Evolutionary conservation across 2,329 filamentous ascomycete genomes (phyloP), one percentile per base, ranked within the genome.

Genomic region (Botrytis porri): DNA sequence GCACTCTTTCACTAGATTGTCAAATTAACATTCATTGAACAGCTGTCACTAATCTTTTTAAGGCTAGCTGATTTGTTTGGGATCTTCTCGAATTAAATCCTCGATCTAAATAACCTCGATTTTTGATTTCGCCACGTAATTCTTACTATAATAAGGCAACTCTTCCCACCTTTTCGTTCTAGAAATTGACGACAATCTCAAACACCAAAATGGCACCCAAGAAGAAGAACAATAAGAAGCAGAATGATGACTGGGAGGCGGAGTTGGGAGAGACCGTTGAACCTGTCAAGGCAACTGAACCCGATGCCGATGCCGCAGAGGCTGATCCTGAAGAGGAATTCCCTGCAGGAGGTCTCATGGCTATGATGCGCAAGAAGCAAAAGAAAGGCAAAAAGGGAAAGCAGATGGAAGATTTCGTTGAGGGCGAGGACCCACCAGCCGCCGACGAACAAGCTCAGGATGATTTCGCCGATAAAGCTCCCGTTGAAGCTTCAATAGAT

Each of bases 241-340:
- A 86, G 81, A 89, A 93, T 81, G 93, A 97, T 80, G 94, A 98
- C 86, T 98, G 95, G 95, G 96, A 98, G 83, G 90, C 93, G 72
- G 94, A 97, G 76, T 87, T 98, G 72, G 95, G 94, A 80, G 95
- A 98, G 85, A 85, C 87, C 22, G 48, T 57, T 32, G 71, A 63
- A 75, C 87, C 90, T 80, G 88, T 66, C 48, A 61, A 54, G 14
- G 61, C 86, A 69, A 84, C 88, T 65, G 83, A 86, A 54, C 84
- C 84, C 51, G 83, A 84, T 69, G 78, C 84, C 70, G 82, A 81
- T 67, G 84, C 84, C 57, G 86, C 83, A 66, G 86, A 85, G 41
- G 84, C 85, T 71, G 85, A 88, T 69, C 85, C 84, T 41, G 83
- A 84, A 43, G 85, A 84, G 63, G 84, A 84, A n/a, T 82, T 85